phyloP scores from a whole-genome alignment of 2,329 filamentous ascomycete species.

The Remersonia thermophila region DNA sequence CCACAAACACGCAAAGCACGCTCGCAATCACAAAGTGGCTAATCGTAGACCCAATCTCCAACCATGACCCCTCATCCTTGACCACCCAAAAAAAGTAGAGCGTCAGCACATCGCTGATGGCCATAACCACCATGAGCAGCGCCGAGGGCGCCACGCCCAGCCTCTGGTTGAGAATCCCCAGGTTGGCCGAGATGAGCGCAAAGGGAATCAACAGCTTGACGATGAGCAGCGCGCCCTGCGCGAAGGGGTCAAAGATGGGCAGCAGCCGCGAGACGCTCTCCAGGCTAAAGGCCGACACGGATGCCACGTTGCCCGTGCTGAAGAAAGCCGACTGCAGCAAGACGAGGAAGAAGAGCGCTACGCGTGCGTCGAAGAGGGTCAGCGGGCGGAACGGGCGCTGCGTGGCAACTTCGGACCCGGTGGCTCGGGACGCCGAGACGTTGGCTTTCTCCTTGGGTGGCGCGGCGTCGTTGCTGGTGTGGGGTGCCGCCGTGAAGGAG shows the following conservation, averaged over 20 bases:
- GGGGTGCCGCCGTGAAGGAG: conserved; percentile 16
- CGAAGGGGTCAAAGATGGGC: conserved; percentile 87
- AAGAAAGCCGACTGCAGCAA: conserved; percentile 94
- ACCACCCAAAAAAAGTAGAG: conserved; percentile 98
- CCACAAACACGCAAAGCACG: conserved; percentile 79
- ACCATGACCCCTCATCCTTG: conserved; percentile 88
- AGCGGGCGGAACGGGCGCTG: conserved; percentile 46
- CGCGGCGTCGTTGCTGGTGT: conserved; percentile 1
- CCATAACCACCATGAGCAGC: conserved; percentile 90
- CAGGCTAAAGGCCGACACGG: conserved; percentile 82
- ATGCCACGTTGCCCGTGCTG: conserved; percentile 91
- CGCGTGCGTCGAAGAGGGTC: conserved; percentile 69
- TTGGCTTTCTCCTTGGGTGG: background rate
- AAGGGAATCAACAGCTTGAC: conserved; percentile 91
- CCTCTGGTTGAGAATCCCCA: conserved; percentile 81
- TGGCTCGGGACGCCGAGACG: background rate
- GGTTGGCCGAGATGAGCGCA: conserved; percentile 77
- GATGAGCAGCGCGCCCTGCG: conserved; percentile 73
- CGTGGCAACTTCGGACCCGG: background rate
- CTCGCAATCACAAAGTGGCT: conserved; percentile 93
- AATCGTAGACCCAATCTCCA: conserved; percentile 95
- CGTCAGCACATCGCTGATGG: conserved; percentile 79
- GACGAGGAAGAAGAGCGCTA: conserved; percentile 89
- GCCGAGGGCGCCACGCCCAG: conserved; percentile 77
- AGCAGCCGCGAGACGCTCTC: conserved; percentile 81